These are phyloP conservation scores for Williopsis jadinii DNA, from an alignment of 1,139 yeast genomes.

Conservation along the genomic window DNA sequence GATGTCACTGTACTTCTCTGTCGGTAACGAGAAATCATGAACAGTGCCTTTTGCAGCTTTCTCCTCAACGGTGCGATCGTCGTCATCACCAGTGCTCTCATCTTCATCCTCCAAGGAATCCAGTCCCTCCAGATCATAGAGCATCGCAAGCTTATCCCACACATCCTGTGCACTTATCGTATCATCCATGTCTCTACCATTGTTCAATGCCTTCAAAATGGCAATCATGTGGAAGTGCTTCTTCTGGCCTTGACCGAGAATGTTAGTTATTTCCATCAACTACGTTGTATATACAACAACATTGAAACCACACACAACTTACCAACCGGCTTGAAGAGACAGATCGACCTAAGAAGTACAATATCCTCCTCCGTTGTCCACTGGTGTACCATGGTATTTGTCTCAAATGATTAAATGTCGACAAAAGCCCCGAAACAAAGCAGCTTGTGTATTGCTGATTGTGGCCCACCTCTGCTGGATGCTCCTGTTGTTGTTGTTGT, in stretches of 20 bases:
- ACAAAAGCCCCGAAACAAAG: background rate
- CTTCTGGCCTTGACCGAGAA: slow-evolving; percentile 20
- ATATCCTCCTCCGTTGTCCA: slow-evolving; percentile 67
- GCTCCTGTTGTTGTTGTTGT: too few species aligned
- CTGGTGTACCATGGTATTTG: slow-evolving; percentile 6
- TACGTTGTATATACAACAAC: background rate
- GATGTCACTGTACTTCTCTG: slow-evolving; percentile 37
- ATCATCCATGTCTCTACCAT: slow-evolving; percentile 16
- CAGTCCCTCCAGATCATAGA: slow-evolving; percentile 50
- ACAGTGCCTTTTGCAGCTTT: slow-evolving; percentile 14
- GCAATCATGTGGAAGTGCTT: slow-evolving; percentile 53
- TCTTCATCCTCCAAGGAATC: slow-evolving; percentile 43
- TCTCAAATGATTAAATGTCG: background rate
- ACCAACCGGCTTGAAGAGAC: slow-evolving; percentile 62
- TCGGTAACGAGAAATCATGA: slow-evolving; percentile 35
- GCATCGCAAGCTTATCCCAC: slow-evolving; percentile 46
- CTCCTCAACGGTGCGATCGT: slow-evolving; percentile 4
- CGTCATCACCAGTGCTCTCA: slow-evolving; percentile 19
- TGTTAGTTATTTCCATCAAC: slow-evolving; percentile 1
- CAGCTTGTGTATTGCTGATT: background rate
- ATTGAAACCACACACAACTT: background rate
- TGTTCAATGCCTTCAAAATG: slow-evolving; percentile 47
- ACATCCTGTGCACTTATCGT: slow-evolving; percentile 43
- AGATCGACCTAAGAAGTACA: slow-evolving; percentile 53
- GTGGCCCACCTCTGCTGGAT: background rate